Conservation (phyloP, 768 basidiomycete species). For the Leccinum rimulosum region DNA sequence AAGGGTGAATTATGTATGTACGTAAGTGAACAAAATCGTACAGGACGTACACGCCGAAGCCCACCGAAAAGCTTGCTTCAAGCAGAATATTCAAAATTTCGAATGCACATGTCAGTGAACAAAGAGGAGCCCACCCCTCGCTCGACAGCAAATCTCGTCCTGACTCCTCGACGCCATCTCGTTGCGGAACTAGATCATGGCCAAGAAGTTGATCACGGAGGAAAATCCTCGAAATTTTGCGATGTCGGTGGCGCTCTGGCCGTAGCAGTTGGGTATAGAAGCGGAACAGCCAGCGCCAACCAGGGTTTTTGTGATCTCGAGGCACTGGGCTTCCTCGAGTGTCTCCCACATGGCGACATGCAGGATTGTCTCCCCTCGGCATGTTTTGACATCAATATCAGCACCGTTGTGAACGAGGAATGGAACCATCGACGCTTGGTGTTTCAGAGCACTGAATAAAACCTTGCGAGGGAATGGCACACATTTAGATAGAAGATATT, state of each 20-base stretch:
- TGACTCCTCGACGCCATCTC: too few species aligned
- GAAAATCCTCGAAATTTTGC: too few species aligned
- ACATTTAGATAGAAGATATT: background rate
- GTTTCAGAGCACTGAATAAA: background rate
- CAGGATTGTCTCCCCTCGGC: background rate
- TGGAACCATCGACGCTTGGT: background rate
- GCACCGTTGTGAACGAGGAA: background rate
- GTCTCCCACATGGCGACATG: background rate
- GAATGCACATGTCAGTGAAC: too few species aligned
- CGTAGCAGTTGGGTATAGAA: background rate
- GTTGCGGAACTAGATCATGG: too few species aligned
- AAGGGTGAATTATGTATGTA: conserved; percentile 18
- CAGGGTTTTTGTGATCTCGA: background rate
- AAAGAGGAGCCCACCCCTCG: too few species aligned
- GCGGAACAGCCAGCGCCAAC: background rate
- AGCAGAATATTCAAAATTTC: too few species aligned
- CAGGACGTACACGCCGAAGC: too few species aligned
- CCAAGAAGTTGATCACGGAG: too few species aligned
- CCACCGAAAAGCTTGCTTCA: too few species aligned
- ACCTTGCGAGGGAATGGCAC: background rate
- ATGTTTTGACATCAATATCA: background rate
- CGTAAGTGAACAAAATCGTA: too few species aligned
- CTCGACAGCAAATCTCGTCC: too few species aligned
- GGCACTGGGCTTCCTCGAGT: background rate
- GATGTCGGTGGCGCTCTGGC: too few species aligned